Evolutionary conservation across 805 yeast species (phyloP).

Genomic region (Cephaloascus albidus): DNA sequence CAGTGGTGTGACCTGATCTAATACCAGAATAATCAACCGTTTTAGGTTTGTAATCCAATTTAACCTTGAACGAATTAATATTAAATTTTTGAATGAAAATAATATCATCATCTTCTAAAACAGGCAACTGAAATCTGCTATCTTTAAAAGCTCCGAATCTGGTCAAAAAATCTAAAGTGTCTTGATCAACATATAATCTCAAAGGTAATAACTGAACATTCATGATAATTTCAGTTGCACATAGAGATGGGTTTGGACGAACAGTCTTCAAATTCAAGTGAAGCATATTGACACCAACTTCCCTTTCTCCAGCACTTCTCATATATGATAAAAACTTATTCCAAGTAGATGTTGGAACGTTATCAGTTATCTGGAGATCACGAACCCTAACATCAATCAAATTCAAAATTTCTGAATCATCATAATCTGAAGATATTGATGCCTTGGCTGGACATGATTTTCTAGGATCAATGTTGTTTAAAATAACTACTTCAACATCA

Average conservation of each 20-base stretch:
- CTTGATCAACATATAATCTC: constrained; percentile 85
- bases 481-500: constrained; percentile 33
- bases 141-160: constrained; percentile 81
- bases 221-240: constrained; percentile 60
- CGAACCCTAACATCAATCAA: constrained; percentile 38
- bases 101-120: constrained; percentile 45
- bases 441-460: constrained; percentile 18
- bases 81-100: constrained; percentile 61
- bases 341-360: constrained; percentile 86
- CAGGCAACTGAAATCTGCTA: constrained; percentile 50
- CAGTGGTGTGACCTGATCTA: constrained; percentile 78
- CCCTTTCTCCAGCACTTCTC: constrained; percentile 63
- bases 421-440: not conserved
- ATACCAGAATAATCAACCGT: constrained; percentile 78
- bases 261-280: constrained; percentile 43
- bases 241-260: constrained; percentile 52
- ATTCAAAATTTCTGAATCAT: constrained; percentile 36
- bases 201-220: constrained; percentile 57
- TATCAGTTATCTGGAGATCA: constrained; percentile 59
- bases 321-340: constrained; percentile 68
- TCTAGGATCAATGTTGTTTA: constrained; percentile 38
- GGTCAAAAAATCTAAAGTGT: constrained; percentile 74
- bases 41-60: constrained; percentile 88
- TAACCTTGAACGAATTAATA: constrained; percentile 49
- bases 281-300: constrained; percentile 58